Evolutionary conservation across 2,329 filamentous ascomycete genomes (phyloP), one percentile per base, ranked within the genome.

Genomic region (Elsinoe batatas): DNA sequence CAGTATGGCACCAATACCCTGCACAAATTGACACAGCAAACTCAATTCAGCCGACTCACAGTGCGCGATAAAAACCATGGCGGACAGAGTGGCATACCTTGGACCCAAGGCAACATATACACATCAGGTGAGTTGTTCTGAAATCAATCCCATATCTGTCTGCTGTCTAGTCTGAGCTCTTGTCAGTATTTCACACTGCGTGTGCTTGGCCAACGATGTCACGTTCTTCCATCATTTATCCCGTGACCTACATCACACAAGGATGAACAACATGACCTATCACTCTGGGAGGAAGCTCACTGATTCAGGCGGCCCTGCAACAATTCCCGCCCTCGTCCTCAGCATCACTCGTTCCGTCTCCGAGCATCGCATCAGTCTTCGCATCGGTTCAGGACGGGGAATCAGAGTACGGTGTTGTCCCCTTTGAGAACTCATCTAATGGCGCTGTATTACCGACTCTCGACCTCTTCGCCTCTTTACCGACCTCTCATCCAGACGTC

Each of bases 351-450:
- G 59, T 64, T 1, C 72, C 77, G 3, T 68, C 71, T 53, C 63
- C 65, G 30, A 74, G 72, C 53, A 80, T 81, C 62, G 69, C 71
- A 62, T 88, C 93, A 66, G 83, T 95, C 63, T 95, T 96, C 69
- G 76, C 83, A 51, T 78, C 83, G 13, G 86, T 95, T 5, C 88
- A 94, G 65, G 75, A 77, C 36, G 78, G 80, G 57, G 67, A 74
- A 43, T 81, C 81, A 0, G 71, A 79, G 53, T 84, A 84, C 56
- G 93, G 91, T 62, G 87, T 97, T 32, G 87, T 96, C 1, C 93
- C 93, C 5, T 91, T 95, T 71, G 91, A 97, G 68, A 98, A 98
- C 75, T 94, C 88, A 38, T 91, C 88, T 67, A 95, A 97, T 70
- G 93, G 93, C 65, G 85, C 86, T 55, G 93, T 98, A 50, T 83